Conservation (phyloP, 148 eudicot species). For the Agrostemma githago region DNA sequence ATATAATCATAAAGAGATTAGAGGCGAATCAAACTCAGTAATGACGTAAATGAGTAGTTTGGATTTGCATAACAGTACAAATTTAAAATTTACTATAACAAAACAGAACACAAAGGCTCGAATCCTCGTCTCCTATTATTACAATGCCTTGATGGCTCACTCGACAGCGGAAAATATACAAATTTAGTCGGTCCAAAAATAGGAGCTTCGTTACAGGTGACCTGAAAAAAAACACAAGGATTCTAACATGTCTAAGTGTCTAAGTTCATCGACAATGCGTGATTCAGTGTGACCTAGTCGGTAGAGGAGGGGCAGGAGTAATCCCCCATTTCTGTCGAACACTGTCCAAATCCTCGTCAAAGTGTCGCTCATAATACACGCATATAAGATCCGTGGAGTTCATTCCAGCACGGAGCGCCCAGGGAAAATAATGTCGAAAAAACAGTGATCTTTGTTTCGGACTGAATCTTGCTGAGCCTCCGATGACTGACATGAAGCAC, state of each 20-base stretch:
- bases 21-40: too few relatives aligned
- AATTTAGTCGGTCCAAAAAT: neutral
- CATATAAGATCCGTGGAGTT: slow-evolving; percentile 70
- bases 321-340: slow-evolving; percentile 82
- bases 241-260: too few relatives aligned
- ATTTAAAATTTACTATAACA: too few relatives aligned
- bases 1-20: too few relatives aligned
- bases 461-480: slow-evolving; percentile 80
- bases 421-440: slow-evolving; percentile 82
- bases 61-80: too few relatives aligned
- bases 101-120: too few relatives aligned
- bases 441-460: slow-evolving; percentile 66
- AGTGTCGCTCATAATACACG: slow-evolving; percentile 79
- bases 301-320: slow-evolving; percentile 61
- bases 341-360: slow-evolving; percentile 73
- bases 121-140: too few relatives aligned
- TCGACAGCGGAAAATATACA: neutral
- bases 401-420: slow-evolving; percentile 85
- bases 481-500: slow-evolving; percentile 80
- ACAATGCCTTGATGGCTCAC: too few relatives aligned
- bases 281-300: slow-evolving; percentile 5
- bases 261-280: neutral
- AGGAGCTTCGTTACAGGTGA: neutral
- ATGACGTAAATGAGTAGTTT: too few relatives aligned
- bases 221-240: neutral